Conservation (phyloP, 345 rosid genomes). For the Corymbia maculata region DNA sequence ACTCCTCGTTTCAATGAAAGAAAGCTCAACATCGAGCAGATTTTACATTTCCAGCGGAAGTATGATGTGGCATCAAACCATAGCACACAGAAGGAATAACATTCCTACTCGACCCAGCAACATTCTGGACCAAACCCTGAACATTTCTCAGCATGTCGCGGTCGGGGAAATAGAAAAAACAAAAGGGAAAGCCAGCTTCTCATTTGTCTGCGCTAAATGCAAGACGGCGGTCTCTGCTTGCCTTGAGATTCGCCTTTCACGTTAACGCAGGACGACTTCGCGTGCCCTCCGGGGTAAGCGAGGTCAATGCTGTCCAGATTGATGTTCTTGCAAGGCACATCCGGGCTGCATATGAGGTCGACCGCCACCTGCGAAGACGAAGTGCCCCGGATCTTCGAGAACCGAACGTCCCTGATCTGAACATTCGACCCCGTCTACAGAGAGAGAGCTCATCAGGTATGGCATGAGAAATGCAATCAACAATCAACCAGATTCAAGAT, state of each 20-base stretch:
- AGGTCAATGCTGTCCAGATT: slow-evolving; percentile 6
- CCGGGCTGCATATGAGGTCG: slow-evolving; percentile 3
- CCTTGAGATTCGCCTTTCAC: slow-evolving; percentile 1
- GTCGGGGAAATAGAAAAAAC: background rate
- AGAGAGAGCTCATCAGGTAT: background rate
- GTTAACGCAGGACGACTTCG: background rate
- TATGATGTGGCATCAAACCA: background rate
- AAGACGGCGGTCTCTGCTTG: background rate
- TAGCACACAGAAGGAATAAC: no score
- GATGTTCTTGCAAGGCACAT: slow-evolving; percentile 5
- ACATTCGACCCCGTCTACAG: background rate
- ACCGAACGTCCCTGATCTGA: slow-evolving; percentile 1
- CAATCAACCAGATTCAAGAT: background rate
- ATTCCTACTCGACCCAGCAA: background rate
- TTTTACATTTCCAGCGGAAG: background rate
- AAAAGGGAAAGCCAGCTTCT: background rate
- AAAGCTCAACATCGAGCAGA: background rate
- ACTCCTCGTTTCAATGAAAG: background rate
- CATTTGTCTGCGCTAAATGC: background rate
- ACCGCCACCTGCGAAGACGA: slow-evolving; percentile 4
- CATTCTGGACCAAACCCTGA: background rate
- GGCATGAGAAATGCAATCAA: background rate
- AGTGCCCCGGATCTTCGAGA: slow-evolving; percentile 7
- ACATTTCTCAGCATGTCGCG: background rate
- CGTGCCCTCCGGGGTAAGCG: background rate